Evolutionary conservation across 2,329 filamentous ascomycete species (phyloP).

Genomic region (Tothia fuscella): DNA sequence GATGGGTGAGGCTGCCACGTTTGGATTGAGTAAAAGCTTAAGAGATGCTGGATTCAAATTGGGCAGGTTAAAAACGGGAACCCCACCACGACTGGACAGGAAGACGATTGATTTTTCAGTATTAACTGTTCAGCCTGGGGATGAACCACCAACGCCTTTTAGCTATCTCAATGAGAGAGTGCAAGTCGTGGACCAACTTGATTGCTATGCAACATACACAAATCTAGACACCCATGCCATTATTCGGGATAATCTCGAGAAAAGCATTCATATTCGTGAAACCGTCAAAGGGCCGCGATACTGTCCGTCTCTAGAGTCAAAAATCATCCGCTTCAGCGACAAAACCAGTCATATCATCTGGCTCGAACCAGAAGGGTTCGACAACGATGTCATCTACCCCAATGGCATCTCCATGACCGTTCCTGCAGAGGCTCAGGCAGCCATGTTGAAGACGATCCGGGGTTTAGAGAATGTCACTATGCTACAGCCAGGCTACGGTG

Average conservation of each 20-base stretch:
- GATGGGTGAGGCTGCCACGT: slow-evolving; percentile 88
- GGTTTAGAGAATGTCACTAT: slow-evolving; percentile 83
- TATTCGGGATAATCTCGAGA: slow-evolving; percentile 80
- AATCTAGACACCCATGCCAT: slow-evolving; percentile 73
- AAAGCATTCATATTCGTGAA: slow-evolving; percentile 92
- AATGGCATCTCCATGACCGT: slow-evolving; percentile 98
- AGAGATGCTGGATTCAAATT: slow-evolving; percentile 78
- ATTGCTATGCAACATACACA: slow-evolving; percentile 80
- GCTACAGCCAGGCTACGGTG: slow-evolving; percentile 91
- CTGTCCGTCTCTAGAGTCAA: slow-evolving; percentile 89
- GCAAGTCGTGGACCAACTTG: slow-evolving; percentile 66
- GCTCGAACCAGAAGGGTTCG: slow-evolving; percentile 93
- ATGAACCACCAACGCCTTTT: slow-evolving; percentile 79
- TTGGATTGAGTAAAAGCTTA: slow-evolving; percentile 82
- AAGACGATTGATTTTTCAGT: slow-evolving; percentile 67
- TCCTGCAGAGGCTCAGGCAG: slow-evolving; percentile 73
- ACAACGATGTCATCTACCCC: slow-evolving; percentile 82
- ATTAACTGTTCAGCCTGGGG: slow-evolving; percentile 65
- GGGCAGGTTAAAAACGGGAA: slow-evolving; percentile 89
- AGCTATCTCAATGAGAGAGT: slow-evolving; percentile 78
- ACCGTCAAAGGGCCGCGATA: slow-evolving; percentile 90
- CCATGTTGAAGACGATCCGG: slow-evolving; percentile 72
- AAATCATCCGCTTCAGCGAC: slow-evolving; percentile 76
- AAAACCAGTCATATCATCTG: slow-evolving; percentile 80
- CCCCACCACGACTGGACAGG: slow-evolving; percentile 73